These are phyloP conservation scores for Ceriops decandra DNA, from an alignment of 345 rosid species.

Conservation along the genomic window DNA sequence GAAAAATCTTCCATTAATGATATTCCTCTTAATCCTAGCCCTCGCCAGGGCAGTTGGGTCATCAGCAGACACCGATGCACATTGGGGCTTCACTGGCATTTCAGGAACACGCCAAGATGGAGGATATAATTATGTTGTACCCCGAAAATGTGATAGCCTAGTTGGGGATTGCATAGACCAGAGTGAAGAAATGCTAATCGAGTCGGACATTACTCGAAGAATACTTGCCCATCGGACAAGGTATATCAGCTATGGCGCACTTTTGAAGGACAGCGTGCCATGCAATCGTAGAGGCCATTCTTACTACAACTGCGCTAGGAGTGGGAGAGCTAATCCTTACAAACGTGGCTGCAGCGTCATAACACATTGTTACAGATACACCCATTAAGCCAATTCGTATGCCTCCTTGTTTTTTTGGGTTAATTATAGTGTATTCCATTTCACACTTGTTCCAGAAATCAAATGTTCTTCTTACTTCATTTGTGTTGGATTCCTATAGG, in stretches of 20 bases:
- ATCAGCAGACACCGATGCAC: no score
- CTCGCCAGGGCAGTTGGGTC: no score
- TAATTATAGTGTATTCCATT: no score
- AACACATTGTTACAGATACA: constrained; percentile 39
- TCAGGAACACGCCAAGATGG: neutral
- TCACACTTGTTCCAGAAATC: no score
- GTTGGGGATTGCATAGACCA: constrained; percentile 9
- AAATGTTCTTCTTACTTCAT: no score
- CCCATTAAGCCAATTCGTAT: neutral
- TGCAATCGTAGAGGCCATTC: constrained; percentile 44
- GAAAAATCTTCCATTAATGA: no score
- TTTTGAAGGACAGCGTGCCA: constrained; percentile 35
- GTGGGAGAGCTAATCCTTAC: constrained; percentile 45
- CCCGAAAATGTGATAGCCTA: neutral
- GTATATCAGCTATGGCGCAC: constrained; percentile 46
- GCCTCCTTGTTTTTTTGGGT: no score
- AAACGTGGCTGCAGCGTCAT: constrained; percentile 50
- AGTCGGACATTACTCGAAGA: constrained; percentile 13
- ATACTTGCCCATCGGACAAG: constrained; percentile 7
- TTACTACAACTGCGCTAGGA: constrained; percentile 43
- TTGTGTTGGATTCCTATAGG: no score
- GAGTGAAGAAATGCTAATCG: constrained; percentile 14
- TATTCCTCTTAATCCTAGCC: no score
- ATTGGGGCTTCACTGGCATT: neutral
- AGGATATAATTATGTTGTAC: neutral